Conservation (phyloP, 2,329 filamentous ascomycete species). For the Cladosporium oxysporum region DNA sequence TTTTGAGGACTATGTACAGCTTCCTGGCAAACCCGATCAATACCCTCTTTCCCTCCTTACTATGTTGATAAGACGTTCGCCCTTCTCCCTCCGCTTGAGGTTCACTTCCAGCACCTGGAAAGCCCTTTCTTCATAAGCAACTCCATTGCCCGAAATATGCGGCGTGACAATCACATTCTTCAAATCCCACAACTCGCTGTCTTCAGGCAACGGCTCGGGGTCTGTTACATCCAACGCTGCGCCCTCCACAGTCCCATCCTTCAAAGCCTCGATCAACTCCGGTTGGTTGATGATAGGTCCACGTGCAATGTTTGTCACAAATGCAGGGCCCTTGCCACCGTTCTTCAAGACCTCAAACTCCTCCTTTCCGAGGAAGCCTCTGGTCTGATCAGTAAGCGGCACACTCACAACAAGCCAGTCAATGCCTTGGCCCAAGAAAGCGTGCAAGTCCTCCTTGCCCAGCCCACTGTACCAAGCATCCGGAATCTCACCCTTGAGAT, state of each 20-base stretch:
- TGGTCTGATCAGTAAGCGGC: constrained; percentile 59
- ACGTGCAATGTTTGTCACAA: constrained; percentile 71
- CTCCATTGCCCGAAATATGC: constrained; percentile 60
- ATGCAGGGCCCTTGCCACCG: constrained; percentile 41
- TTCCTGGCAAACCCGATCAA: constrained; percentile 39
- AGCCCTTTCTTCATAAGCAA: constrained; percentile 57
- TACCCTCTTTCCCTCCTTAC: constrained; percentile 64
- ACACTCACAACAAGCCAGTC: constrained; percentile 60
- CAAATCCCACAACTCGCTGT: constrained; percentile 68
- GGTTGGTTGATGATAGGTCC: constrained; percentile 63
- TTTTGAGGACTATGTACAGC: not conserved
- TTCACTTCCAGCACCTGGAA: constrained; percentile 62
- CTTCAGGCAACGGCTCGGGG: constrained; percentile 71
- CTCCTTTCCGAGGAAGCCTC: constrained; percentile 53
- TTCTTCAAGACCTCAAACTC: constrained; percentile 50
- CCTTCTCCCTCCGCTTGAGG: constrained; percentile 54
- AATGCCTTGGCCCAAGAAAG: constrained; percentile 57
- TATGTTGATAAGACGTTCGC: constrained; percentile 60
- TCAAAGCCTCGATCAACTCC: constrained; percentile 64
- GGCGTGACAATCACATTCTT: constrained; percentile 70
- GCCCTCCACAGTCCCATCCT: constrained; percentile 58
- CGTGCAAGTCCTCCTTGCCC: constrained; percentile 52
- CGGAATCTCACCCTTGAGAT: constrained; percentile 57
- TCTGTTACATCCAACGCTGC: constrained; percentile 79
- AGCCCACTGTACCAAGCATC: constrained; percentile 59